Base-by-base conservation (phyloP, 2,329 filamentous ascomycete species). In the Parastagonospora avenae region DNA sequence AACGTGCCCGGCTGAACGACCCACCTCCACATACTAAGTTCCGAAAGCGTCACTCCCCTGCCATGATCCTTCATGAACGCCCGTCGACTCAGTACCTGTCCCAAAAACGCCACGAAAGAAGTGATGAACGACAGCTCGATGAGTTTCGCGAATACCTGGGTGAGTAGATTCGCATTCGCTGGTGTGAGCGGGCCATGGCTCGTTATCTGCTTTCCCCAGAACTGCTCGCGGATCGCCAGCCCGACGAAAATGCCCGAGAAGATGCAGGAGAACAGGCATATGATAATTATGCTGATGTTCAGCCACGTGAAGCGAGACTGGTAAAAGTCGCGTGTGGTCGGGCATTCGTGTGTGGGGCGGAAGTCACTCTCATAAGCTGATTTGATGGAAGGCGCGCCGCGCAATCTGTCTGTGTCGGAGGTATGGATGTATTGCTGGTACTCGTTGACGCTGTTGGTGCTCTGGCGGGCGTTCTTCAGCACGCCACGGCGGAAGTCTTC, bases 91-190 rank as follows among this genome's bases (percentile, higher is more conserved):
- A 93, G 74, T 0, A 89, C 82, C 67, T 94, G 90, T 0, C 90
- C 90, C 0, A 92, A 68, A 47, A 89, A 89, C 0, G 87, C 82
- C 1, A 92, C 87, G 53, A 91, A 89, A 0, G 90, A 85, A 0
- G 89, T 91, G 3, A 91, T 88, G 63, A 92, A 93, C 0, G 87
- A 85, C 57, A 92, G 67, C 72, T 93, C 90, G 41, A 92, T 90
- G 0, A 87, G 83, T 72, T 92, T 93, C 7, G 90, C 88, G 31
- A 91, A 76, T 2, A 91, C 72, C 0, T 88, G 82, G n/a, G 84
- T 85, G 1, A 92, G 64, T 1, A 90, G 73, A 1, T 84, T 86
- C 0, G 90, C 89, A 1, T 84, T 87, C 0, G 85, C 81, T 0
- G 86, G 85, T 0, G 77, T 76, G 12, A 92, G 62, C 2, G 46